phyloP scores from a whole-genome alignment of 495 filamentous ascomycete species.

The Viridothelium virens region DNA sequence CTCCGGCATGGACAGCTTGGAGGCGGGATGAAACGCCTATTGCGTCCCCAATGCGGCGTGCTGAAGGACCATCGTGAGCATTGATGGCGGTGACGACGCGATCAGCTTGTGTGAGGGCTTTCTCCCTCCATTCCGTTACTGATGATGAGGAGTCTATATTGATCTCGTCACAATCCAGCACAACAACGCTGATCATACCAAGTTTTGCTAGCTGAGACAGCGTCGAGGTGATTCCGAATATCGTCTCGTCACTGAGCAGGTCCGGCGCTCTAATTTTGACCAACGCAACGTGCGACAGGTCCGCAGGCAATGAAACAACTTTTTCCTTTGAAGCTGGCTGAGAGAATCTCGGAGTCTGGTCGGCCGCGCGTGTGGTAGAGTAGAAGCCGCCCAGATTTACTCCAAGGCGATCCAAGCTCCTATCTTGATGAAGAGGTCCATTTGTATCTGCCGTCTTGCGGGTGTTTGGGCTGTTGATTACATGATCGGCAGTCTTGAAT shows the following conservation, averaged over 20 bases:
- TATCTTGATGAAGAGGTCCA: not conserved
- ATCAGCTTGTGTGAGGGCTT: conserved; percentile 57
- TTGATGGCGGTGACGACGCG: conserved; percentile 69
- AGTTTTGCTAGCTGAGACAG: conserved; percentile 72
- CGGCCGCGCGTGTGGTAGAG: conserved; percentile 50
- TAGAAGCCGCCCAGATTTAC: conserved; percentile 60
- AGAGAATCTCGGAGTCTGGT: conserved; percentile 55
- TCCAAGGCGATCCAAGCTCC: conserved; percentile 25
- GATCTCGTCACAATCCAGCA: conserved; percentile 58
- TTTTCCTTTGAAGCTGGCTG: conserved; percentile 40
- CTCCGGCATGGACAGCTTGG: conserved; percentile 21
- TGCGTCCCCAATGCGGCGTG: conserved; percentile 60
- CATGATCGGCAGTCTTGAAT: conserved; percentile 42
- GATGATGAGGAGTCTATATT: conserved; percentile 16
- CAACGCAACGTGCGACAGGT: conserved; percentile 69
- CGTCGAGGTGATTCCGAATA: conserved; percentile 73
- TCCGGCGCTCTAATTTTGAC: conserved; percentile 76
- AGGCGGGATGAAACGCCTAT: conserved; percentile 40
- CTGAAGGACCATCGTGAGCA: conserved; percentile 52
- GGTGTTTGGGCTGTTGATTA: conserved; percentile 29
- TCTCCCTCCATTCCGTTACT: conserved; percentile 25
- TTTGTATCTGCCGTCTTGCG: conserved; percentile 4
- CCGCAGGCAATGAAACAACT: conserved; percentile 32
- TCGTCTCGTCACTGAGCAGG: conserved; percentile 52
- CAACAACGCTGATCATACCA: conserved; percentile 71